Evolutionary conservation across 116 monocot genomes (phyloP).

Genomic region (Zostera marina): DNA sequence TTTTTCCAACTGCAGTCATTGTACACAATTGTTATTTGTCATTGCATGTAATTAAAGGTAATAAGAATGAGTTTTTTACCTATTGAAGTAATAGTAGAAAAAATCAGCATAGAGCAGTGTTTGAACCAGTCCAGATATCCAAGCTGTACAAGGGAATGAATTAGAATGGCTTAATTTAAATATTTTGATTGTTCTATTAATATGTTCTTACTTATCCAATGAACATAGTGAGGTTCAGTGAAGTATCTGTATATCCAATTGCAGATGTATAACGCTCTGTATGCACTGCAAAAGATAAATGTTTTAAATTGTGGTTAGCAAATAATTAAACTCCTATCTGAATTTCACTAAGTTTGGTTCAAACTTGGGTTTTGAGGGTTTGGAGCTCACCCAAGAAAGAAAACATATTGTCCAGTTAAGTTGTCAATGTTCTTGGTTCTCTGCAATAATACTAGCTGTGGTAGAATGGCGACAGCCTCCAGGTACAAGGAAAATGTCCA

Average conservation of each 20-base stretch:
- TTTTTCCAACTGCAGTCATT: conserved; percentile 43
- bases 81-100: conserved; percentile 45
- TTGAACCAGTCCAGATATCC: conserved; percentile 39
- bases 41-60: too few species aligned
- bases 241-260: conserved; percentile 55
- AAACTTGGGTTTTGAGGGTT: neutral
- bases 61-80: conserved; percentile 11
- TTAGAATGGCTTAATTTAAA: neutral
- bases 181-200: neutral
- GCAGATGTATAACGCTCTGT: conserved; percentile 40
- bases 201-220: conserved; percentile 42
- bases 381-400: conserved; percentile 62
- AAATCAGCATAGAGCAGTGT: conserved; percentile 41
- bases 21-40: neutral
- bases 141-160: conserved; percentile 16
- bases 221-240: conserved; percentile 33
- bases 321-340: too few species aligned
- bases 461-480: conserved; percentile 74
- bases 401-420: conserved; percentile 72
- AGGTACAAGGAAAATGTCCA: conserved; percentile 84
- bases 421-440: conserved; percentile 77
- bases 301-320: too few species aligned
- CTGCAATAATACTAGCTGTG: conserved; percentile 67
- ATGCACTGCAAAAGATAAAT: conserved; percentile 26
- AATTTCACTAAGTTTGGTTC: too few species aligned